Conservation (phyloP, 73 alveolate species). For the Halteria grandinella region DNA sequence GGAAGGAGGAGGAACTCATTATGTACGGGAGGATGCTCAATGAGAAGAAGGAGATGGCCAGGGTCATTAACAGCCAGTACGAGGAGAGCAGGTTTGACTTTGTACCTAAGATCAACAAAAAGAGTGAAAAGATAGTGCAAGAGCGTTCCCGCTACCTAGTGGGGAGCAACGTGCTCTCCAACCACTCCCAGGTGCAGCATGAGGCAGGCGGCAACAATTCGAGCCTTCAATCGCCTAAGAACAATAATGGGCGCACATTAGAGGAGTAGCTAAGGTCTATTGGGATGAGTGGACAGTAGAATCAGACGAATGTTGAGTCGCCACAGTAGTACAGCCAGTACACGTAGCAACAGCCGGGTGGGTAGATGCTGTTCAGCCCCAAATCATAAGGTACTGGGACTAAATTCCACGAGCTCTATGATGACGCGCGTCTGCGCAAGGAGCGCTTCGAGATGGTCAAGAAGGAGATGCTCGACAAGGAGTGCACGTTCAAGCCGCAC, state of each 20-base stretch:
- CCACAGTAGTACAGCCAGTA: no score
- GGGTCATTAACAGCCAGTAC: neutral
- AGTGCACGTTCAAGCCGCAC: constrained; percentile 63
- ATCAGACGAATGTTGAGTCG: no score
- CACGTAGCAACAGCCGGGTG: no score
- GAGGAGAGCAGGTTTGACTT: neutral
- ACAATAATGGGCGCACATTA: no score
- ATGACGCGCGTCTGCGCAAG: constrained; percentile 47
- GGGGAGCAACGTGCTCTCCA: no score
- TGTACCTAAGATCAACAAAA: constrained; percentile 40
- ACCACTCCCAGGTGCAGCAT: no score
- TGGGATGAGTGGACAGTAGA: no score
- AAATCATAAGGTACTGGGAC: no score
- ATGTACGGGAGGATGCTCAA: constrained; percentile 9
- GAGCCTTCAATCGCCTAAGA: neutral
- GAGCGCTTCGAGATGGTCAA: constrained; percentile 42
- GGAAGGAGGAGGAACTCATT: constrained; percentile 32
- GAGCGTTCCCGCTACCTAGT: no score
- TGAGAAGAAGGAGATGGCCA: constrained; percentile 37
- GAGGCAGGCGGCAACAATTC: no score
- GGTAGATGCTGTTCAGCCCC: neutral
- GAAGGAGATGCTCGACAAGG: constrained; percentile 50
- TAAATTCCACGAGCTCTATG: constrained; percentile 29
- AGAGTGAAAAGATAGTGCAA: constrained; percentile 15
- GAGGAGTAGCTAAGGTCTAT: no score